These are phyloP conservation scores for Chalaropsis thielavioides DNA, from an alignment of 2,329 filamentous ascomycete species.

Conservation along the genomic window DNA sequence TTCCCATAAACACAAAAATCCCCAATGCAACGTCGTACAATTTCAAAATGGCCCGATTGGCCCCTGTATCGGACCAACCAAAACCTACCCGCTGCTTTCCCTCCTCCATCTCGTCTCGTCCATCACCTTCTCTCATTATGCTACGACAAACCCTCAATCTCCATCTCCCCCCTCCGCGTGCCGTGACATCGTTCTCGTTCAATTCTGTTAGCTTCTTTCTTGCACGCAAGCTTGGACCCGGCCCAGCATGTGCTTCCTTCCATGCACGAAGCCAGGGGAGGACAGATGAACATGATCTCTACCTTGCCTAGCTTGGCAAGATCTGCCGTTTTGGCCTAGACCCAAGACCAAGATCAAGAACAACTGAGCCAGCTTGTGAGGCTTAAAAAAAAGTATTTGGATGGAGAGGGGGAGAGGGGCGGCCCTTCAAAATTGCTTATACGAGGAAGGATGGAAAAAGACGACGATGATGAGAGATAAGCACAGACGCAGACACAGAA, in stretches of 20 bases:
- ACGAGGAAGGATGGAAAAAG: no score
- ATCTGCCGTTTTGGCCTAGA: background rate
- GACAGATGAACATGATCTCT: no score
- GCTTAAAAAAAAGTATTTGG: no score
- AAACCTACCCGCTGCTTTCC: background rate
- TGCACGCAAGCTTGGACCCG: background rate
- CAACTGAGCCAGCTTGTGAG: no score
- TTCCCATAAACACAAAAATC: no score
- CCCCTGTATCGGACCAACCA: background rate
- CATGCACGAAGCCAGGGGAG: background rate
- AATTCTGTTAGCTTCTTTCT: background rate
- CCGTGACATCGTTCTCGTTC: background rate
- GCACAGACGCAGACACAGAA: no score
- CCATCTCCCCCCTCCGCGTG: background rate
- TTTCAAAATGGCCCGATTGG: background rate
- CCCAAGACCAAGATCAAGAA: background rate
- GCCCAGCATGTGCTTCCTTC: background rate
- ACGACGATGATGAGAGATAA: no score
- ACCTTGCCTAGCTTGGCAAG: background rate
- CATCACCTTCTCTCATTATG: no score
- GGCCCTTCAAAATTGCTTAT: no score
- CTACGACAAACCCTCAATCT: no score
- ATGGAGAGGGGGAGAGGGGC: no score
- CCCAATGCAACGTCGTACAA: background rate
- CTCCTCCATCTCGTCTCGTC: background rate